Evolutionary conservation across 2,329 filamentous ascomycete species (phyloP), one percentile per base, ranked within the genome.

Genomic region (Fusarium xyrophilum): DNA sequence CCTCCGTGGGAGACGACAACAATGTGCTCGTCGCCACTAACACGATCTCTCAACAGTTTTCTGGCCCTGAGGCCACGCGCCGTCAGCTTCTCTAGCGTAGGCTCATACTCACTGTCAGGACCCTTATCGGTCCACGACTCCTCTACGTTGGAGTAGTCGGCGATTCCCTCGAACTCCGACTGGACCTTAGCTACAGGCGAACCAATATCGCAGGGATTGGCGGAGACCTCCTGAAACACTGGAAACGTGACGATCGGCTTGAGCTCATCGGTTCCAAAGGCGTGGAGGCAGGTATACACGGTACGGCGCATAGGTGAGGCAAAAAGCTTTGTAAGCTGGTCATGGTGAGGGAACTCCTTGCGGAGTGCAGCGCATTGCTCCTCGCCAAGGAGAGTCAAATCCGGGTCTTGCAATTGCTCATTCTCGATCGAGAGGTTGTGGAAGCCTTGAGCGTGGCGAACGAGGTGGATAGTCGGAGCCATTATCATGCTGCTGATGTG

Each of bases 271-370:
- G 87, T 83, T 21, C 84, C 85, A 77, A 97, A 96, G 46, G 87
- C 85, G 56, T 88, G 80, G 32, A 93, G 83, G 35, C 91, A 89
- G 4, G 93, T 97, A 79, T 92, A 88, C 46, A 97, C 83, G 4
- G 93, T 96, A 65, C 93, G 88, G 52, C 90, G 89, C 70, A 97
- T 85, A 9, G 93, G 93, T 2, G 92, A 96, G 39, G 93, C 89
- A 25, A 93, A 85, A 15, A 97, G 84, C 70, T 91, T 84, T 7
- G 90, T 89, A 74, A 96, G 81, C 39, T 84, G 79, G 65, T 82
- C 80, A 76, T 91, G 89, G 78, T 86, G 79, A 13, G 91, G 87
- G 76, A 96, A 97, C 23, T 71, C 65, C 32, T 82, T 75, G 72
- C 85, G 79, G 40, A 97, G 88, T 19, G 79, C 77, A 28, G 79